Conservation (phyloP, 495 filamentous ascomycete species). For the Penicillium antarcticum region DNA sequence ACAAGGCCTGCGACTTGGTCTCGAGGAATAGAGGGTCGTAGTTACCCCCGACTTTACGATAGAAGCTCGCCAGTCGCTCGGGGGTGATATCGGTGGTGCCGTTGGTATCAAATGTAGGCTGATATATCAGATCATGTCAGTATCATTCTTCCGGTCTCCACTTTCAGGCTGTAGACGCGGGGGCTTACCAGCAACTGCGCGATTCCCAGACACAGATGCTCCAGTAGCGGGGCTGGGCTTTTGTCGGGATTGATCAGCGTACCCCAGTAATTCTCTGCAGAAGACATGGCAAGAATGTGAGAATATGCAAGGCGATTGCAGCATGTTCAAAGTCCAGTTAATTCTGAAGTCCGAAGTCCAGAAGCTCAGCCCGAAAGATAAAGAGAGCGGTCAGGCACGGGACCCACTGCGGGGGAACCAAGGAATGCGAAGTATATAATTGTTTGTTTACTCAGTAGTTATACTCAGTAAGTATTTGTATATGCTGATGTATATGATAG, state of each 20-base stretch:
- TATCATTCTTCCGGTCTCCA: neutral
- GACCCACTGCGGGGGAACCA: conserved; percentile 33
- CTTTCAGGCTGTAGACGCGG: neutral
- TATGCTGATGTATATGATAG: too few species aligned
- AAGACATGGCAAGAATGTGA: conserved; percentile 28
- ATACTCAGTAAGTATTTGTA: too few species aligned
- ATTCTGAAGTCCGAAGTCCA: neutral
- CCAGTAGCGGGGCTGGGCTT: conserved; percentile 68
- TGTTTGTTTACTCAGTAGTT: too few species aligned
- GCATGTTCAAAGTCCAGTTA: too few species aligned
- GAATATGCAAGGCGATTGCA: conserved; percentile 12
- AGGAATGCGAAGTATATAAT: conserved; percentile 1
- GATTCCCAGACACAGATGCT: conserved; percentile 75
- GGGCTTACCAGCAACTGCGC: conserved; percentile 75
- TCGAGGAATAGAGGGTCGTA: conserved; percentile 85
- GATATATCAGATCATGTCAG: conserved; percentile 1
- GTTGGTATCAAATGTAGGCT: conserved; percentile 61
- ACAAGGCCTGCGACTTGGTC: conserved; percentile 69
- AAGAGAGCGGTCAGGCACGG: conserved; percentile 36
- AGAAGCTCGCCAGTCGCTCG: conserved; percentile 81
- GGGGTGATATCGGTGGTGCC: conserved; percentile 68
- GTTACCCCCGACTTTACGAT: conserved; percentile 82
- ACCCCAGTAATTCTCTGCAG: conserved; percentile 62
- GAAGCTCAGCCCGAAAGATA: neutral
- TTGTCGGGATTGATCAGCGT: conserved; percentile 81